Evolutionary conservation across 2,329 filamentous ascomycete genomes (phyloP), one percentile per base, ranked within the genome.

Genomic region (Aspergillus floridensis): DNA sequence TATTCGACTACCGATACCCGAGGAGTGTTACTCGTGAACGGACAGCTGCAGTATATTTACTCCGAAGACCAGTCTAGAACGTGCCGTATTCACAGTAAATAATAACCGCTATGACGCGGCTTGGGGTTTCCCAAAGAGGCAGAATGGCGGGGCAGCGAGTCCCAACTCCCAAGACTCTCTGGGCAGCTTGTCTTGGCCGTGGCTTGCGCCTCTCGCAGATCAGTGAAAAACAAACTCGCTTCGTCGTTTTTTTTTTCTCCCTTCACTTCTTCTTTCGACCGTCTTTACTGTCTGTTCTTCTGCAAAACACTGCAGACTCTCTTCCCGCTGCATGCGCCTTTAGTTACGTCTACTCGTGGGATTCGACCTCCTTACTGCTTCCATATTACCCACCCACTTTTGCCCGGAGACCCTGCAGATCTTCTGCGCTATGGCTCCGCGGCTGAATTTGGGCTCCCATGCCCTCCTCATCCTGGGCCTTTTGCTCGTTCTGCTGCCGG

Each of bases 381-480:
- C 44, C 12, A 11, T 11, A 32, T 24, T 38, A 53, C 44, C 32
- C 48, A 47, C 38, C 57, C 53, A 21, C 48, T 41, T 26, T 49
- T 14, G 11, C 12, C 19, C 26, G 26, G 26, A 41, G 11, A 26
- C 24, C 61, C 60, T 59, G 58, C 56, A 66, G 64, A 65, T 57
- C 61, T 52, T 53, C 66, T 38, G 19, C 19, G 47, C 44, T n/a
- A 67, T 67, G 65, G 59, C 64, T 44, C 53, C 58, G 26, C 26
- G 56, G 52, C 53, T 60, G 52, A 66, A 63, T 44, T 59, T 64
- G 64, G 69, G 72, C 67, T 65, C 69, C 49, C 68, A 70, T 59
- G 63, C 70, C 53, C 62, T 78, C 41, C 67, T 79, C 49, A 63
- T 71, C 41, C 53, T 78, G 53, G 68, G 72, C 26, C 61, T 80